A percentile compares a stretch with the other conserved stretches of the same genome.
Conservation (phyloP, 2,329 filamentous ascomycete species). For the Claviceps pazoutovae region DNA sequence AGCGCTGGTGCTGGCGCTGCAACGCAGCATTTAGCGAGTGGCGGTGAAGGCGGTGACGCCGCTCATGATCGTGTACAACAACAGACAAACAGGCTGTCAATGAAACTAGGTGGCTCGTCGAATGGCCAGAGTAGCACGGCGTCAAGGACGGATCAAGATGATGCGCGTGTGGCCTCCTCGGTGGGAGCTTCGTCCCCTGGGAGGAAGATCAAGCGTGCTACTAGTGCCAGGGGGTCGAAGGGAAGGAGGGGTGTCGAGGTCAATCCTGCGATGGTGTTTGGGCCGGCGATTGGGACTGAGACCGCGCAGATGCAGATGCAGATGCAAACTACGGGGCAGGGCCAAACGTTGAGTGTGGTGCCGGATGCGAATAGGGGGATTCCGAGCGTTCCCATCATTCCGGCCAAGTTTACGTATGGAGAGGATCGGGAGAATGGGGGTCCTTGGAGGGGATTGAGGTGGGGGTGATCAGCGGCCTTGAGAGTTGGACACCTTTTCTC, state of each 20-base stretch:
- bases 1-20: neutral
- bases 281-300: neutral
- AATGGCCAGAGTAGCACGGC: neutral
- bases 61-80: neutral
- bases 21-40: neutral
- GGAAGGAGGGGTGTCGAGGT: neutral
- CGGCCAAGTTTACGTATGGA: slow-evolving; percentile 25
- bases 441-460: slow-evolving; percentile 17
- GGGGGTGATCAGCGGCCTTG: neutral
- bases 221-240: slow-evolving; percentile 3
- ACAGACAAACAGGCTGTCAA: slow-evolving; percentile 8
- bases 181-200: neutral
- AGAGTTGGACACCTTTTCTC: neutral
- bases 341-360: slow-evolving; percentile 24
- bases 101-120: slow-evolving; percentile 8
- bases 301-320: too few species aligned
- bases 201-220: slow-evolving; percentile 4
- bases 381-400: slow-evolving; percentile 29
- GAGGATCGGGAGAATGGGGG: slow-evolving; percentile 21
- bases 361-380: slow-evolving; percentile 34
- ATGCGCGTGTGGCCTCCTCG: neutral
- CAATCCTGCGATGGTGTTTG: neutral
- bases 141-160: neutral
- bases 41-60: neutral
- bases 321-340: neutral